These are phyloP conservation scores for Naganishia vishniacii DNA, from an alignment of 768 basidiomycete genomes.

Conservation along the genomic window DNA sequence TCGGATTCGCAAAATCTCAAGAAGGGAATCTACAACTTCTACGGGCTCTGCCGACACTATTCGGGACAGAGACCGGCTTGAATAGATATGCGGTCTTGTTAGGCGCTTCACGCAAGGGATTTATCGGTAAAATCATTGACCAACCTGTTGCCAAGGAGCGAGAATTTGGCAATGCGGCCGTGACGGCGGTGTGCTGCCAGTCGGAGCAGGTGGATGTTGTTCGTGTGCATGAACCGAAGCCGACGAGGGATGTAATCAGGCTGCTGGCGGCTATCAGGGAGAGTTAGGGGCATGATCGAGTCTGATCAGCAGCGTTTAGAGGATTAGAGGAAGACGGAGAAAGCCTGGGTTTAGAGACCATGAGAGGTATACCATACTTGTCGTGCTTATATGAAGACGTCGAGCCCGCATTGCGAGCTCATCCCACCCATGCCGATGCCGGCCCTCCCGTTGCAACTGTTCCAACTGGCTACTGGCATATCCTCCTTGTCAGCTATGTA, in stretches of 20 bases:
- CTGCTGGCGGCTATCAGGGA: slow-evolving; percentile 59
- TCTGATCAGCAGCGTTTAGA: too few relatives aligned
- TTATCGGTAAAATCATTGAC: slow-evolving; percentile 65
- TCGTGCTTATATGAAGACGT: too few relatives aligned
- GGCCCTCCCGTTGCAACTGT: too few relatives aligned
- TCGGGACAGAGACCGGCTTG: slow-evolving; percentile 49
- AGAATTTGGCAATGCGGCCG: slow-evolving; percentile 70
- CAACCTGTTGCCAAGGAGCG: slow-evolving; percentile 58
- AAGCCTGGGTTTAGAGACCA: too few relatives aligned
- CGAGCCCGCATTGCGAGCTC: too few relatives aligned
- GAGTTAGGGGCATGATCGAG: too few relatives aligned
- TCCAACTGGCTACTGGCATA: too few relatives aligned
- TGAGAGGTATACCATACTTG: too few relatives aligned
- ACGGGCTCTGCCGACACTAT: slow-evolving; percentile 52
- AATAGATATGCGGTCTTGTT: slow-evolving; percentile 62
- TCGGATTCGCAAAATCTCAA: slow-evolving; percentile 86
- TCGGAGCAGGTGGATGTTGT: slow-evolving; percentile 68
- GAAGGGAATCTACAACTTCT: slow-evolving; percentile 69
- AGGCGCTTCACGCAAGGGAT: slow-evolving; percentile 77
- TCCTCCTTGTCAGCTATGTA: too few relatives aligned
- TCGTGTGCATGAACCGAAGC: slow-evolving; percentile 72
- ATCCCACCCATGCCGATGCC: too few relatives aligned
- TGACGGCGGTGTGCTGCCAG: slow-evolving; percentile 62
- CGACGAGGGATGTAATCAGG: slow-evolving; percentile 67
- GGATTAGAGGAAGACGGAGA: too few relatives aligned